A percentile compares a stretch with the other conserved stretches of the same genome.
Evolutionary conservation across 2,329 filamentous ascomycete species (phyloP).

Genomic region (Fusarium sp.): DNA sequence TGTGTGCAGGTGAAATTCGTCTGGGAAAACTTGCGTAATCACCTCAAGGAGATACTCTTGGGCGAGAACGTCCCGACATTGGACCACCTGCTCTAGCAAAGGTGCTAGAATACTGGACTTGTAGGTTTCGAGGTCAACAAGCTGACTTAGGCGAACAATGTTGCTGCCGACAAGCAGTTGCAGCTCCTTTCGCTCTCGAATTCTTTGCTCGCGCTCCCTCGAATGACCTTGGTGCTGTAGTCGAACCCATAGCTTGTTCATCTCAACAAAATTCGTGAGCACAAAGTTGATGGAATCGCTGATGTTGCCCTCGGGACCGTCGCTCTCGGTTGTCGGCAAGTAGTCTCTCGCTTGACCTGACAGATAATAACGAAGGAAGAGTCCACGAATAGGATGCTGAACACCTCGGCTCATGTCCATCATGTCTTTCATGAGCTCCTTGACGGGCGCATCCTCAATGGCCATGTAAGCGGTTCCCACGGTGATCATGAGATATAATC

Average conservation of each 20-base stretch:
- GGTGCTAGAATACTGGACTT: constrained; percentile 90
- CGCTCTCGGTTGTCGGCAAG: constrained; percentile 82
- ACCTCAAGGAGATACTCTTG: constrained; percentile 98
- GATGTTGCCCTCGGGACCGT: constrained; percentile 93
- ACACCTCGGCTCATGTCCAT: constrained; percentile 99
- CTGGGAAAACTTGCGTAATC: constrained; percentile 98
- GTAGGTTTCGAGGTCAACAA: constrained; percentile 95
- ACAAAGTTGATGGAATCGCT: constrained; percentile 99
- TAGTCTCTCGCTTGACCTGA: constrained; percentile 93
- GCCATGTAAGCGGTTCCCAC: constrained; percentile 99
- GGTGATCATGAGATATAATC: constrained; percentile 98
- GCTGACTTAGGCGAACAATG: constrained; percentile 90
- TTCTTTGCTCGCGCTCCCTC: constrained; percentile 90
- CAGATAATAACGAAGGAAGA: constrained; percentile 96
- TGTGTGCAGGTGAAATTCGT: constrained; percentile 97
- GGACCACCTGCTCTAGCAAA: constrained; percentile 94
- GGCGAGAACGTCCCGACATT: constrained; percentile 94
- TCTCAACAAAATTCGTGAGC: constrained; percentile 98
- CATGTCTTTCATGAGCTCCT: constrained; percentile 99
- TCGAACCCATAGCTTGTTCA: constrained; percentile 99
- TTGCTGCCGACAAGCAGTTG: constrained; percentile 97
- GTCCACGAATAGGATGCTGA: constrained; percentile 93
- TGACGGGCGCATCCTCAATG: constrained; percentile 96
- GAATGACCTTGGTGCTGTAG: constrained; percentile 98
- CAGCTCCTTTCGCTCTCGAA: constrained; percentile 92